phyloP scores from a whole-genome alignment of 2,329 filamentous ascomycete genomes.

The Sporothrix luriei region DNA sequence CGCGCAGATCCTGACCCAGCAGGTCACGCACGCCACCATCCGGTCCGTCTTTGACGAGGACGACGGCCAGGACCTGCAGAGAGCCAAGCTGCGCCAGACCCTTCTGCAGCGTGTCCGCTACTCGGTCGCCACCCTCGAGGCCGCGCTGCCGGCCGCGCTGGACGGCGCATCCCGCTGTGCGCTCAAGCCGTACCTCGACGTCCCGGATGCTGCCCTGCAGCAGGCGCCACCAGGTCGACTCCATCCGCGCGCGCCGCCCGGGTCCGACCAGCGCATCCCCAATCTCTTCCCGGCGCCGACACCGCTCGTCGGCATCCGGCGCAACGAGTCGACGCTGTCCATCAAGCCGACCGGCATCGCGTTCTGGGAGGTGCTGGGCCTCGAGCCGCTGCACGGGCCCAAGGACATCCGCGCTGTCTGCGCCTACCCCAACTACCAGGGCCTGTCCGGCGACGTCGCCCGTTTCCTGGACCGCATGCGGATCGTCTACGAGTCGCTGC shows the following conservation, averaged over 20 bases:
- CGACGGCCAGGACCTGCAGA: slow-evolving; percentile 46
- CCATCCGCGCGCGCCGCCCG: slow-evolving; percentile 52
- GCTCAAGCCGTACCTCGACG: slow-evolving; percentile 57
- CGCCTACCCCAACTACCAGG: slow-evolving; percentile 67
- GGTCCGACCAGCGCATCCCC: slow-evolving; percentile 53
- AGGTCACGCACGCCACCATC: slow-evolving; percentile 52
- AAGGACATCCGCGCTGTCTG: slow-evolving; percentile 74
- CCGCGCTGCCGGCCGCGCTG: slow-evolving; percentile 51
- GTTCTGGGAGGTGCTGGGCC: slow-evolving; percentile 81
- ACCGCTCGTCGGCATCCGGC: slow-evolving; percentile 72
- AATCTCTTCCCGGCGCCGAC: slow-evolving; percentile 65
- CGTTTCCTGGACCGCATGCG: slow-evolving; percentile 69
- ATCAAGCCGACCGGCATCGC: slow-evolving; percentile 72
- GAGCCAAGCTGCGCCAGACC: slow-evolving; percentile 45
- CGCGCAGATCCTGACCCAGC: slow-evolving; percentile 72
- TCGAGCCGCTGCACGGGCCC: slow-evolving; percentile 68
- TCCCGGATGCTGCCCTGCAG: slow-evolving; percentile 60
- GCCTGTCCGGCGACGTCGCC: slow-evolving; percentile 62
- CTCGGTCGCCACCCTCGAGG: slow-evolving; percentile 54
- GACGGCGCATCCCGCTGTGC: slow-evolving; percentile 47
- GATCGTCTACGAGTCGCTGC: slow-evolving; percentile 72
- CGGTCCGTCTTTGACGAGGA: slow-evolving; percentile 32
- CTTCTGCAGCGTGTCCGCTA: slow-evolving; percentile 50
- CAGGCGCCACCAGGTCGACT: slow-evolving; percentile 56
- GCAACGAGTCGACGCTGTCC: slow-evolving; percentile 69